Conservation (phyloP, 1,284 basidiomycete species). For the Sanghuangporus weigelae region DNA sequence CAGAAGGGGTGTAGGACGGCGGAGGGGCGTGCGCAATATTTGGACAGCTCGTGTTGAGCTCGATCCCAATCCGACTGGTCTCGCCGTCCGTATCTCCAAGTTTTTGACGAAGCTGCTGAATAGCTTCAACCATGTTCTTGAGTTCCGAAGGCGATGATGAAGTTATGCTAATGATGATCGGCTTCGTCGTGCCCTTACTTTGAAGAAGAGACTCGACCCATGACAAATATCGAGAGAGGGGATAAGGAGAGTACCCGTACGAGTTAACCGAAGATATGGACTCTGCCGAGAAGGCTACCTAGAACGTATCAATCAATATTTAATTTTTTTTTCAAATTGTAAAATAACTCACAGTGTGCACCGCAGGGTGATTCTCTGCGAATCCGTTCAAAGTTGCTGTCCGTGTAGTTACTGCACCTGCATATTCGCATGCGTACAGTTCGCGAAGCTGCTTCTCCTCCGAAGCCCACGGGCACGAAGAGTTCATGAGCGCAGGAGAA, state of each 20-base stretch:
- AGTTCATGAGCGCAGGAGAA: constrained; percentile 63
- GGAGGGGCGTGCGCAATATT: constrained; percentile 65
- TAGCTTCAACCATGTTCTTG: constrained; percentile 45
- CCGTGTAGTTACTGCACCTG: constrained; percentile 72
- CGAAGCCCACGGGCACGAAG: constrained; percentile 76
- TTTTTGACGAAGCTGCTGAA: constrained; percentile 52
- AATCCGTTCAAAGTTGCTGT: constrained; percentile 68
- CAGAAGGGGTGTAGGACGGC: constrained; percentile 51
- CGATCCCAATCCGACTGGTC: constrained; percentile 49
- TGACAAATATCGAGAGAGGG: constrained; percentile 53
- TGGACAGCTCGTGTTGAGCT: constrained; percentile 78
- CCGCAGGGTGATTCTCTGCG: constrained; percentile 41
- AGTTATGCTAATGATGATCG: constrained; percentile 73
- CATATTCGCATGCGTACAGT: constrained; percentile 59
- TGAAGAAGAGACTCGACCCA: constrained; percentile 55
- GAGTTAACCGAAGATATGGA: constrained; percentile 62
- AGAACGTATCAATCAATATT: neutral
- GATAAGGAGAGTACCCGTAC: constrained; percentile 76
- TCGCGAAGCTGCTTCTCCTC: constrained; percentile 53
- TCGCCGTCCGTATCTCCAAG: constrained; percentile 28
- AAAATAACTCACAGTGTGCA: constrained; percentile 46
- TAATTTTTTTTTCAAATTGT: neutral
- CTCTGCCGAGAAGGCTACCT: constrained; percentile 55
- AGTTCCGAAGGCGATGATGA: constrained; percentile 48
- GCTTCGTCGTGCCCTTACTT: constrained; percentile 39